Evolutionary conservation across 2,329 filamentous ascomycete species (phyloP), one percentile per base, ranked within the genome.

Genomic region (Aspergillus pseudonomiae): DNA sequence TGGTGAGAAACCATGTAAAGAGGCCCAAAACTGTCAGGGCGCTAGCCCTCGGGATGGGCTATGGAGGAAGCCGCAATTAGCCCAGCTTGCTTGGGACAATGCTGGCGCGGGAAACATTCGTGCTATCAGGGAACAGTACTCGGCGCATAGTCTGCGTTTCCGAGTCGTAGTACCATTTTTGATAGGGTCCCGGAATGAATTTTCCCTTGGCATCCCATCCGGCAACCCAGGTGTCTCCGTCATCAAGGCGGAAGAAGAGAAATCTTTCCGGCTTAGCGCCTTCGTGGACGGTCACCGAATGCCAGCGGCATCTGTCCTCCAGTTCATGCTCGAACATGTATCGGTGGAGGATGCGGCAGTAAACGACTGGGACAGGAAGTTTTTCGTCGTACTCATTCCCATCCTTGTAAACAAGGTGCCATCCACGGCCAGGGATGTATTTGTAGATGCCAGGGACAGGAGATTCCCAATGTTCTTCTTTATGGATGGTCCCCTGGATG

Each of bases 111-210:
- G 75, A 78, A 28, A 78, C 75, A 46, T 74, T 72, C 48, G 74
- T 72, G 67, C 74, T 77, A 30, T 74, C 72, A 7, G 74, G 71
- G n/a, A 74, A 72, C 34, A 71, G 68, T 50, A 72, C 70, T 24
- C 73, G 76, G 26, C 68, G 73, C 76, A 79, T 77, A 16, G 72
- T 74, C 43, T 67, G 66, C 48, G 77, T 78, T 58, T 77, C 74
- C 41, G 75, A 63, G 63, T 84, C 82, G 53, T 81, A 74, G 65
- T 76, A 79, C 82, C 82, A 84, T 54, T 82, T 80, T 60, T 81
- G 79, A 68, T 84, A 84, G 4, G 81, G 82, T 1, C 82, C 82
- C 4, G 81, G 81, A 50, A 84, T 80, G 70, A 84, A 84, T n/a
- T 74, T 77, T 60, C 81, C 82, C 46, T 82, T 72, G 26, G 77